phyloP scores from a whole-genome alignment of 768 basidiomycete species.

The Trametes coccinea region DNA sequence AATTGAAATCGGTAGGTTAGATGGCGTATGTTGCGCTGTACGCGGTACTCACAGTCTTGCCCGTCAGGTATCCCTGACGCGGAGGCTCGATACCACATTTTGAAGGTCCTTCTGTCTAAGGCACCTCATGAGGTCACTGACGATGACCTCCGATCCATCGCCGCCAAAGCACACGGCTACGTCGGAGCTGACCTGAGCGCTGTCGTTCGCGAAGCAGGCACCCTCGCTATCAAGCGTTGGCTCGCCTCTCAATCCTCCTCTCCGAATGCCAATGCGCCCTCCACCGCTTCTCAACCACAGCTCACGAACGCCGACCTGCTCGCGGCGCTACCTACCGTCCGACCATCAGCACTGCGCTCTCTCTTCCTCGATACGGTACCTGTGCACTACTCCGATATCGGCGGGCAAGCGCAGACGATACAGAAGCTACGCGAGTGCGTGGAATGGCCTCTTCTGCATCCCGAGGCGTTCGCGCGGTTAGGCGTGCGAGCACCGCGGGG shows the following conservation, averaged over 20 bases:
- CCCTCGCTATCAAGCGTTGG: slow-evolving; percentile 86
- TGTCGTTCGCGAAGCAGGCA: slow-evolving; percentile 91
- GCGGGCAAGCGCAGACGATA: slow-evolving; percentile 80
- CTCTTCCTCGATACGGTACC: slow-evolving; percentile 86
- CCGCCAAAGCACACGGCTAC: slow-evolving; percentile 88
- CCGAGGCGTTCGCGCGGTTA: slow-evolving; percentile 81
- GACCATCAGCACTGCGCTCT: slow-evolving; percentile 93
- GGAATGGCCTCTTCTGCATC: slow-evolving; percentile 92
- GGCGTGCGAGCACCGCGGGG: slow-evolving; percentile 90
- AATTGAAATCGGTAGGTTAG: slow-evolving; percentile 81
- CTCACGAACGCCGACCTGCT: slow-evolving; percentile 67
- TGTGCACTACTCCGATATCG: slow-evolving; percentile 84
- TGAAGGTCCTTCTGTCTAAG: slow-evolving; percentile 79
- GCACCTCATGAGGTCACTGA: slow-evolving; percentile 73
- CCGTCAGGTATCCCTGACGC: slow-evolving; percentile 82
- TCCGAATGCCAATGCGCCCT: slow-evolving; percentile 14
- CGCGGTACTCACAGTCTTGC: background rate
- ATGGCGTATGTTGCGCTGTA: background rate
- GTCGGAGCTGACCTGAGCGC: slow-evolving; percentile 96
- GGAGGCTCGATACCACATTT: slow-evolving; percentile 80
- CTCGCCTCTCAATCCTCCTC: slow-evolving; percentile 36
- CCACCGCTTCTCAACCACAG: slow-evolving; percentile 21
- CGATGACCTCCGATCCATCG: slow-evolving; percentile 62
- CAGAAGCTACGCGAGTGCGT: slow-evolving; percentile 87
- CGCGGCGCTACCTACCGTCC: slow-evolving; percentile 70